Conservation (phyloP, 768 basidiomycete species). For the Auriscalpium orientale region DNA sequence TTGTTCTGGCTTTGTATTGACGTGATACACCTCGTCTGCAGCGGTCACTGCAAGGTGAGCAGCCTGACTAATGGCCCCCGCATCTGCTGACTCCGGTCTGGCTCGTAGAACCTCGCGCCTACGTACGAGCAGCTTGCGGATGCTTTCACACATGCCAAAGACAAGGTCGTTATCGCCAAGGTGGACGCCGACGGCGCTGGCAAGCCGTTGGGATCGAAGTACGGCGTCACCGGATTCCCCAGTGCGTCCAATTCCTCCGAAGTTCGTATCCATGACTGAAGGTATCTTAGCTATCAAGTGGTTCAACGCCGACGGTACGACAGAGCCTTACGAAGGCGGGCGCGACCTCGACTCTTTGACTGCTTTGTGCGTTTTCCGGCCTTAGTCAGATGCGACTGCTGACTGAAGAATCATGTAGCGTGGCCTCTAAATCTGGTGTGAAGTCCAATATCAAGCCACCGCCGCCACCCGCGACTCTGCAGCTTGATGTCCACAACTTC, state of each 20-base stretch:
- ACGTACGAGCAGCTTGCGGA: slow-evolving; percentile 84
- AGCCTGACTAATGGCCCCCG: background rate
- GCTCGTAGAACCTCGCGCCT: slow-evolving; percentile 73
- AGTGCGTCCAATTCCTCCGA: slow-evolving; percentile 44
- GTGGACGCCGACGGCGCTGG: slow-evolving; percentile 90
- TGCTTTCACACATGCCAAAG: slow-evolving; percentile 68
- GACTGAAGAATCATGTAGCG: slow-evolving; percentile 33
- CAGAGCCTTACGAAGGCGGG: slow-evolving; percentile 64
- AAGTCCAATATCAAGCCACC: slow-evolving; percentile 87
- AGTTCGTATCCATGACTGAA: slow-evolving; percentile 5
- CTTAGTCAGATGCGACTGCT: background rate
- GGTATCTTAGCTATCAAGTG: slow-evolving; percentile 73
- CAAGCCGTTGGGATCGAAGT: slow-evolving; percentile 66
- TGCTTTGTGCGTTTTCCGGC: slow-evolving; percentile 49
- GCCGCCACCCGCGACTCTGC: slow-evolving; percentile 59
- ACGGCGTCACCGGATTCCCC: slow-evolving; percentile 78
- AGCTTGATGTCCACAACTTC: slow-evolving; percentile 69
- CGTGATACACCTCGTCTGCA: slow-evolving; percentile 18
- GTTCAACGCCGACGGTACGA: slow-evolving; percentile 59
- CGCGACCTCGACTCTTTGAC: slow-evolving; percentile 76
- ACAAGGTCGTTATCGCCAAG: slow-evolving; percentile 85
- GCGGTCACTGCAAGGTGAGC: slow-evolving; percentile 82
- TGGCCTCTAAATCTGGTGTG: slow-evolving; percentile 67
- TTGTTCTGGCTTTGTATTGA: background rate
- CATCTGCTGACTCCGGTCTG: background rate